Conservation (phyloP, 352 stramenopile species). For the Phytophthora parvispora region DNA sequence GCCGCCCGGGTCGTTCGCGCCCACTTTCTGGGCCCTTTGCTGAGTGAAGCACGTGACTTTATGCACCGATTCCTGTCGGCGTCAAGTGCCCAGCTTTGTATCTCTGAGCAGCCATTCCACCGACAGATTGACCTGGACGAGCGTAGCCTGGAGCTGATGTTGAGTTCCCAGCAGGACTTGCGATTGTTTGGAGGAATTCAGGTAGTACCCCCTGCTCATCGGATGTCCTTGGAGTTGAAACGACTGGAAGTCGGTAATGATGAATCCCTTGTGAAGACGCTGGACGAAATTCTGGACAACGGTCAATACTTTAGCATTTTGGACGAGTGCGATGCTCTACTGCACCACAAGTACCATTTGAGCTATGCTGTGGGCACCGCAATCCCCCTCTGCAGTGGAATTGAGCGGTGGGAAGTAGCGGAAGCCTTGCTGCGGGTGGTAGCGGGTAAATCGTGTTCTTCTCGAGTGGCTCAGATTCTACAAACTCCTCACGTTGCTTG, state of each 20-base stretch:
- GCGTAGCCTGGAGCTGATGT: constrained; percentile 37
- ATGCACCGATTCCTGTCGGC: constrained; percentile 70
- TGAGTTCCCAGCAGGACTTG: constrained; percentile 42
- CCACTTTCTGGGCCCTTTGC: constrained; percentile 68
- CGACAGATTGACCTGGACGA: constrained; percentile 53
- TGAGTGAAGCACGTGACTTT: constrained; percentile 75
- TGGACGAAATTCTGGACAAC: constrained; percentile 56
- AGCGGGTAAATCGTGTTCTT: background rate
- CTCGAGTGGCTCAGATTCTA: constrained; percentile 47
- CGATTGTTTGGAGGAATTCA: constrained; percentile 57
- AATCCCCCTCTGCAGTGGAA: constrained; percentile 52
- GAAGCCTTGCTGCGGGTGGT: constrained; percentile 56
- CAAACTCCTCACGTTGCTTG: constrained; percentile 43
- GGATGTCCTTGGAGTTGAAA: constrained; percentile 92
- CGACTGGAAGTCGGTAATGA: constrained; percentile 31
- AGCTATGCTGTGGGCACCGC: constrained; percentile 84
- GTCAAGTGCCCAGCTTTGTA: constrained; percentile 42
- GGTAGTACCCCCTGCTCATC: constrained; percentile 87
- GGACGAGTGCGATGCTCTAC: constrained; percentile 90
- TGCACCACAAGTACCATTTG: constrained; percentile 91
- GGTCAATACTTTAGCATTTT: constrained; percentile 82
- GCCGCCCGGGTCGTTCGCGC: constrained; percentile 53
- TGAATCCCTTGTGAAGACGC: background rate
- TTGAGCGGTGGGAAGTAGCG: constrained; percentile 60
- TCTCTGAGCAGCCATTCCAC: constrained; percentile 79